These are phyloP conservation scores for Boletus holoroseus DNA, from an alignment of 1,284 basidiomycete genomes.

Conservation along the genomic window DNA sequence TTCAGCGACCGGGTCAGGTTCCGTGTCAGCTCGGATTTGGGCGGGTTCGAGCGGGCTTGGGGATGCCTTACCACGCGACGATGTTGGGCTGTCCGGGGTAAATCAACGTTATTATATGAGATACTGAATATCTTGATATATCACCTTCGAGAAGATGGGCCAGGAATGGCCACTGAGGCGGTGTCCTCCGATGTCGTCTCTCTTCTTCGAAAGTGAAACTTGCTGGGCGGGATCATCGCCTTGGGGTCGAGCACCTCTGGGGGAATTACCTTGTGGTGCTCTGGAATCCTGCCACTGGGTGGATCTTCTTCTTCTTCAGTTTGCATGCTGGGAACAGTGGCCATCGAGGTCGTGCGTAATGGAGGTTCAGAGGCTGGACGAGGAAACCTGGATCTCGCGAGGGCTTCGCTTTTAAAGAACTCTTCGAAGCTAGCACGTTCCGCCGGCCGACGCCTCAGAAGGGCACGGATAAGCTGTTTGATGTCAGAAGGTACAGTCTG, in stretches of 20 bases:
- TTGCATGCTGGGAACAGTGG: slow-evolving; percentile 18
- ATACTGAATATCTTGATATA: background rate
- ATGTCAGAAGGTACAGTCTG: slow-evolving; percentile 74
- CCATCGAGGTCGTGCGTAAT: slow-evolving; percentile 10
- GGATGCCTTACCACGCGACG: slow-evolving; percentile 18
- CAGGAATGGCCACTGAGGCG: background rate
- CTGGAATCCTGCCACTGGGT: slow-evolving; percentile 43
- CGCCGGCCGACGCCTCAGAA: slow-evolving; percentile 80
- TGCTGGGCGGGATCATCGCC: slow-evolving; percentile 72
- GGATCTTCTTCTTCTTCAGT: slow-evolving; percentile 29
- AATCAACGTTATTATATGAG: background rate
- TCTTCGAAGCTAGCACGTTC: slow-evolving; percentile 89
- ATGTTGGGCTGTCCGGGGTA: slow-evolving; percentile 13
- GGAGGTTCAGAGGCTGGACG: slow-evolving; percentile 35
- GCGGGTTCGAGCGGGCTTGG: slow-evolving; percentile 9
- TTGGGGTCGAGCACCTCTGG: slow-evolving; percentile 72
- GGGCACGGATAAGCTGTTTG: slow-evolving; percentile 78
- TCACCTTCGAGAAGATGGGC: slow-evolving; percentile 23
- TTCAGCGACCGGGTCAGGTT: slow-evolving; percentile 4
- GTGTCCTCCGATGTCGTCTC: slow-evolving; percentile 22
- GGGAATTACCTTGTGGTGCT: slow-evolving; percentile 62
- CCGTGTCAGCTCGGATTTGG: slow-evolving; percentile 13
- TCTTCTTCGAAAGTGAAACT: slow-evolving; percentile 59
- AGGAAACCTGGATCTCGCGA: slow-evolving; percentile 76
- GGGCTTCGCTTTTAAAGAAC: slow-evolving; percentile 81